Conservation (phyloP, 2,329 filamentous ascomycete species). For the Macrophomina tecta region DNA sequence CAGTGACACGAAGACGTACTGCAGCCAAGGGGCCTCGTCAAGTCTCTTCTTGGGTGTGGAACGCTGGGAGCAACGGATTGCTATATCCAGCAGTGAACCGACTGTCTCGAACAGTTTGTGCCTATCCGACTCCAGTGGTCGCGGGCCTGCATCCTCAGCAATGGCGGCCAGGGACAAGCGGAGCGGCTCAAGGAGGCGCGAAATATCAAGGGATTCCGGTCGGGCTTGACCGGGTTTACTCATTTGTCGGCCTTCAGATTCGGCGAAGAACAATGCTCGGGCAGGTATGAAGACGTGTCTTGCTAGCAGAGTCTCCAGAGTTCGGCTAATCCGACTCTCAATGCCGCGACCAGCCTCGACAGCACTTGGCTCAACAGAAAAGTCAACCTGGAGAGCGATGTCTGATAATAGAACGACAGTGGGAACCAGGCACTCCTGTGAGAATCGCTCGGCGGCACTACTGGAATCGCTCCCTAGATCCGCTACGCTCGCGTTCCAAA, state of each 20-base stretch:
- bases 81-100: slow-evolving; percentile 46
- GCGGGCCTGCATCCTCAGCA: neutral
- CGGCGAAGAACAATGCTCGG: slow-evolving; percentile 44
- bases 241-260: slow-evolving; percentile 19
- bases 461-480: slow-evolving; percentile 38
- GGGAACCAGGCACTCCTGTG: slow-evolving; percentile 45
- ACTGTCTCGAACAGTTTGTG: slow-evolving; percentile 16
- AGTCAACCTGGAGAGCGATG: slow-evolving; percentile 8
- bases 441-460: slow-evolving; percentile 44
- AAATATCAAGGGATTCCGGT: slow-evolving; percentile 33
- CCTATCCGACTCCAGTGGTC: slow-evolving; percentile 17
- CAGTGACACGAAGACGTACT: slow-evolving; percentile 47
- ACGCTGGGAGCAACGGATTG: slow-evolving; percentile 48
- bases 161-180: neutral
- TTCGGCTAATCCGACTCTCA: slow-evolving; percentile 16
- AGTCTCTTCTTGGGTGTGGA: slow-evolving; percentile 48
- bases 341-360: slow-evolving; percentile 14
- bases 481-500: slow-evolving; percentile 43
- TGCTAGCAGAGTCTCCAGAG: slow-evolving; percentile 46
- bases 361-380: slow-evolving; percentile 14
- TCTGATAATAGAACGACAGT: slow-evolving; percentile 37
- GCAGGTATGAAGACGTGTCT: slow-evolving; percentile 52
- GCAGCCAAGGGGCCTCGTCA: slow-evolving; percentile 53
- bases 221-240: slow-evolving; percentile 9
- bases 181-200: slow-evolving; percentile 11